Evolutionary conservation across 768 basidiomycete genomes (phyloP).

Genomic region (Collybia mongolica): DNA sequence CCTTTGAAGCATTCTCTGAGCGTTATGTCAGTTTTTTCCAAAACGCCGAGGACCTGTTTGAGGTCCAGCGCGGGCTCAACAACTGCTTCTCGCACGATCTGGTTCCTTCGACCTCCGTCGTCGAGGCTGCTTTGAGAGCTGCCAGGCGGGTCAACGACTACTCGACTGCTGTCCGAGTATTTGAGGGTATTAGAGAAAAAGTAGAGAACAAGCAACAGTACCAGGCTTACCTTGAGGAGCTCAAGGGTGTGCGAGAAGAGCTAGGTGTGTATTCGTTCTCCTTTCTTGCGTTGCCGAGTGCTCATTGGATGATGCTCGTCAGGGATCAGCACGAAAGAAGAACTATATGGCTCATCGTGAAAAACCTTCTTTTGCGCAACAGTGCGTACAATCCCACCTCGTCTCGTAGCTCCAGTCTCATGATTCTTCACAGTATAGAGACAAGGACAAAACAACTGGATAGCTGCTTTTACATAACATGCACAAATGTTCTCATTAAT

Average conservation of each 20-base stretch:
- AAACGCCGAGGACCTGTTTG: slow-evolving; percentile 92
- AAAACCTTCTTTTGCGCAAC: slow-evolving; percentile 8
- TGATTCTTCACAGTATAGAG: slow-evolving; percentile 10
- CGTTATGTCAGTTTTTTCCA: slow-evolving; percentile 95
- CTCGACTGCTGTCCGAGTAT: slow-evolving; percentile 92
- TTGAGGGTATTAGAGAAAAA: slow-evolving; percentile 96
- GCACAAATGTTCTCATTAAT: background rate
- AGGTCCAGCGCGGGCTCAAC: slow-evolving; percentile 98
- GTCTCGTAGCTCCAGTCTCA: background rate
- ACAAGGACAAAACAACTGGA: slow-evolving; percentile 13
- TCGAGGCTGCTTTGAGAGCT: slow-evolving; percentile 86
- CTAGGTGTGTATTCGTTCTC: slow-evolving; percentile 58
- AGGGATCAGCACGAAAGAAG: slow-evolving; percentile 44
- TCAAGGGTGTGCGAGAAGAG: slow-evolving; percentile 86
- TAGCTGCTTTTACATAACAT: slow-evolving; percentile 8
- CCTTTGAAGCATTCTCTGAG: slow-evolving; percentile 91
- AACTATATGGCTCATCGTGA: slow-evolving; percentile 39
- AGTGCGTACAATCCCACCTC: slow-evolving; percentile 5
- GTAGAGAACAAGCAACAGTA: slow-evolving; percentile 98
- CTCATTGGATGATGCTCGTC: background rate
- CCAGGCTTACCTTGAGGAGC: slow-evolving; percentile 87
- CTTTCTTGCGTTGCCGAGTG: background rate
- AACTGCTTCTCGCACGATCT: slow-evolving; percentile 99
- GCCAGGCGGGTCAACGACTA: slow-evolving; percentile 94
- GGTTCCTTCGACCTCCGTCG: slow-evolving; percentile 79